Base-by-base conservation (phyloP, 768 basidiomycete genomes). In the Naematelia encephala region DNA sequence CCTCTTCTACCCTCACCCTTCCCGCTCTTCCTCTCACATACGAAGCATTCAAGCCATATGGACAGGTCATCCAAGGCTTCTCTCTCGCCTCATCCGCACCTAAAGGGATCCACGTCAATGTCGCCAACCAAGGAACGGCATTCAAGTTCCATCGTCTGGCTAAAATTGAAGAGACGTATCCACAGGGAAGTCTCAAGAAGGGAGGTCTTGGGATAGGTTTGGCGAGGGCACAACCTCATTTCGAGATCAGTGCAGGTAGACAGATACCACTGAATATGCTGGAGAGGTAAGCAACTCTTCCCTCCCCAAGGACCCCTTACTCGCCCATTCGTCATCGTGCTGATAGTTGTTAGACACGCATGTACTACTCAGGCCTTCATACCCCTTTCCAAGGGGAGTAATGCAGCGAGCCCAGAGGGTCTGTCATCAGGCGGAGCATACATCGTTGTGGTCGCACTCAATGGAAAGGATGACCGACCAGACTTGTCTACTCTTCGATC, bases 91-190 rank as follows among this genome's bases (percentile, higher is more conserved):
- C 82, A 13, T 82, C 86, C 12, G 86, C 84, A 4, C 83, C 91
- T 1, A 84, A 83, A 51, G 84, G 82, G 8, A 83, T 84, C 39
- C 39, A 61, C 10, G 85, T 83, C 67, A 82, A 90, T 54, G 91
- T 91, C 2, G 92, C 91, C 26, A 98, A 98, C 77, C 87, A 84
- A 63, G 91, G 90, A 43, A 90, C 91, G 2, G 96, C 96, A 0
- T 82, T 78, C 68, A 99, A 99, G 77, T 97, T 88, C 79, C 91
- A 98, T 80, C 89, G 92, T 73, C 82, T 98, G 30, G 83, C 90
- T 2, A 80, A 86, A n/a, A 78, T 90, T 27, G 78, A 79, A 12
- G 46, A 63, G 56, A 44, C 60, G 23, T 61, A 69, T 59, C 45
- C 66, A 25, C 51, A 30, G 22, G 61, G 66, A 12, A 47, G 51